phyloP scores from a whole-genome alignment of 1,139 yeast genomes.

The Debaryomycetaceae sp. region DNA sequence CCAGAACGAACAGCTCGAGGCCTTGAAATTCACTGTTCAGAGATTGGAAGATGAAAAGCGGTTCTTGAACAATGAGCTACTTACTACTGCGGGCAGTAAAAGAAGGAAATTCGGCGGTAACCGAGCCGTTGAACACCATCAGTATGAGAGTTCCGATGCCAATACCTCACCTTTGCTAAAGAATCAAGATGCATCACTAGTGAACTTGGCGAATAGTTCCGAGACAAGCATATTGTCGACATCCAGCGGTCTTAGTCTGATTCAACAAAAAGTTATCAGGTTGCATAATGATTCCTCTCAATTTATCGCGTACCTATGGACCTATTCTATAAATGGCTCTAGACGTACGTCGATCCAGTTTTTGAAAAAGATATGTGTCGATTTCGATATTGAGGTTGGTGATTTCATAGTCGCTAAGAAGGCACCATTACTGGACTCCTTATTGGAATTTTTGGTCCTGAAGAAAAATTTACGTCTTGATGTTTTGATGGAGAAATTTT shows the following conservation, averaged over 20 bases:
- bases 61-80: conserved; percentile 50
- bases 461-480: conserved; percentile 45
- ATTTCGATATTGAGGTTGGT: conserved; percentile 25
- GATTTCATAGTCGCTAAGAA: conserved; percentile 28
- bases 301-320: conserved; percentile 37
- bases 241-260: not conserved
- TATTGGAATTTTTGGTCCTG: conserved; percentile 36
- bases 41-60: conserved; percentile 68
- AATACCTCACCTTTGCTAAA: not conserved
- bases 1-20: conserved; percentile 39
- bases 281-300: conserved; percentile 33
- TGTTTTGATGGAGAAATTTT: conserved; percentile 35
- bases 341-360: conserved; percentile 45
- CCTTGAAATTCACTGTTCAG: conserved; percentile 44
- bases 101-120: conserved; percentile 9
- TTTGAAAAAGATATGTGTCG: conserved; percentile 45
- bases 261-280: conserved; percentile 17
- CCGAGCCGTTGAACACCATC: not conserved
- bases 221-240: not conserved
- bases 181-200: not conserved
- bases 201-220: not conserved
- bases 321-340: conserved; percentile 48
- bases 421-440: conserved; percentile 29
- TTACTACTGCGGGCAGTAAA: conserved; percentile 17
- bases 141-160: not conserved